Evolutionary conservation across 352 stramenopile species (phyloP), one percentile per base, ranked within the genome.

Genomic region (Phytopythium kandeliae): DNA sequence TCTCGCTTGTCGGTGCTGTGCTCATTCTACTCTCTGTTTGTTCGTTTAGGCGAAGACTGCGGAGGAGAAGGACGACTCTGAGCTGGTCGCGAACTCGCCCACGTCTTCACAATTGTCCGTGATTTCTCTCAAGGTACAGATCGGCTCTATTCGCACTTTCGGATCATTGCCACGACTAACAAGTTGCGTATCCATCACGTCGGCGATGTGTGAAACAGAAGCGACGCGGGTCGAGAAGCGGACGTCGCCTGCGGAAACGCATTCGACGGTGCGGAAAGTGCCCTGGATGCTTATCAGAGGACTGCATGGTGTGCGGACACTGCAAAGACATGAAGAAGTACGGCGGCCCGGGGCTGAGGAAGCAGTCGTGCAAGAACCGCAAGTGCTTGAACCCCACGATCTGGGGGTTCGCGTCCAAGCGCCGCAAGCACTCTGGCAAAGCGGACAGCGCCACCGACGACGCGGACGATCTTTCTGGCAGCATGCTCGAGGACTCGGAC

Each of bases 261-360:
- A 83, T 95, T 45, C 85, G 69, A 38, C 70, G 85, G 24, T 95
- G 85, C 40, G 83, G 83, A 15, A 85, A 84, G 56, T 95, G 85
- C 49, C 46, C 68, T 22, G 85, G 85, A 8, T 95, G 85, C 28
- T 60, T 91, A 31, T 60, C 82, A 5, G 78, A 84, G 15, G 85
- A 95, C 35, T 95, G 85, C 60, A 90, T 93, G 83, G 75, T 76
- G 53, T 95, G 85, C 55, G 83, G 78, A 0, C 83, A 93, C 33
- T 95, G 85, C 49, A 78, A 92, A 55, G 85, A 95, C 50, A 95
- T 93, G 85, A 93, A 92, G 51, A 95, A 95, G 47, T 95, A 93
- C 34, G 85, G 85, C 25, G 85, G 85, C 10, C 85, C 85, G 21
- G 85, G 85, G 5, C 63, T 93, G 50, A 82, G 85, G 0, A 95